Evolutionary conservation across 106 monocot species (phyloP), one percentile per base, ranked within the genome.

Genomic region (Vanilla planifolia): DNA sequence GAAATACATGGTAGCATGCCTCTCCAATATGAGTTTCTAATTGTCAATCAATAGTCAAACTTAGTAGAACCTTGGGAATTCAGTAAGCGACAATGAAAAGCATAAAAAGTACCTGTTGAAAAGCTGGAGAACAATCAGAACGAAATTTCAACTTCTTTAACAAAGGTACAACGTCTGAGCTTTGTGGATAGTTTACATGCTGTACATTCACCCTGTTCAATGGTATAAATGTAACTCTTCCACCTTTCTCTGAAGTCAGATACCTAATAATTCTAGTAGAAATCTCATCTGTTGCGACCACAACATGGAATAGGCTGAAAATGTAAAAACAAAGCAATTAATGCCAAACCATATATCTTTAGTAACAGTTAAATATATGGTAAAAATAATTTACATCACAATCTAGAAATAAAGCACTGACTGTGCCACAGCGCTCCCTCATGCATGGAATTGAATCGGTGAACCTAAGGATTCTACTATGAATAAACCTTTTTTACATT

Each of bases 201-300:
- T 77, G 81, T 59, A 64, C 72, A 67, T 68, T 84, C 24, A 96
- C 91, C 67, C 86, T 75, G 61, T 91, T 96, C 48, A 96, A 67
- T 40, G 96, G 91, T 67, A 96, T 96, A 74, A 96, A 96, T 46
- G 96, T 96, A 55, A 96, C 81, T 33, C 90, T 75, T 19, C 96
- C 96, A 79, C 96, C 96, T 74, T 91, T 91, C 64, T 96, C 87
- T 63, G 73, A 48, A 61, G 84, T 96, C 37, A 96, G 85, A 32
- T 67, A 66, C 66, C 71, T 84, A 65, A 96, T 91, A 64, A 96
- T 96, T 56, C 62, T 78, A 53, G 96, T 91, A 48, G 96, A 86
- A 53, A 81, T 85, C 13, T 86, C 90, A 51, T 96, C 96, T 16
- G 59, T 79, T 60, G 87, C 87, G 17, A 96, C 96, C 53, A 96